phyloP scores from a whole-genome alignment of 768 basidiomycete genomes.

The Porpolomopsis calyptriformis region DNA sequence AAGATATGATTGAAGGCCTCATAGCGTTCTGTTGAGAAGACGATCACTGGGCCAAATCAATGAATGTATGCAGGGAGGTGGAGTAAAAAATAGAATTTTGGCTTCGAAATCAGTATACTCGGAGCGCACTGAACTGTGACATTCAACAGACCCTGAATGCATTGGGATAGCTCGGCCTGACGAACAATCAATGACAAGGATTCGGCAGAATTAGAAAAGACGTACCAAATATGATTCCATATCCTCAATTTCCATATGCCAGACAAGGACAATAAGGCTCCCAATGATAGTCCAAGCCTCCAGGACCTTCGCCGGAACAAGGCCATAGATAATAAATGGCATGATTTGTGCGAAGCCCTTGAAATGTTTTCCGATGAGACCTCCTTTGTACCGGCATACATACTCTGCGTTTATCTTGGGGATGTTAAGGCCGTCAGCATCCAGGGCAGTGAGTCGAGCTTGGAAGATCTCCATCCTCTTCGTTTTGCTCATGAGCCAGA shows the following conservation, averaged over 20 bases:
- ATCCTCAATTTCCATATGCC: constrained; percentile 20
- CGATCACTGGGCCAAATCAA: constrained; percentile 24
- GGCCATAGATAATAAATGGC: constrained; percentile 17
- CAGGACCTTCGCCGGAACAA: constrained; percentile 14
- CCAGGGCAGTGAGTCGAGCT: constrained; percentile 16
- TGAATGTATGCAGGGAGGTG: constrained; percentile 21
- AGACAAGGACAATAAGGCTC: constrained; percentile 16
- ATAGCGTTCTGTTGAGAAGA: constrained; percentile 27
- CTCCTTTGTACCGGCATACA: constrained; percentile 20
- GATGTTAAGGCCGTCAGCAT: constrained; percentile 17
- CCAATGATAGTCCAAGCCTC: constrained; percentile 18
- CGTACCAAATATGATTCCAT: constrained; percentile 16
- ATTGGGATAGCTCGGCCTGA: constrained; percentile 10
- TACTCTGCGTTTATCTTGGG: constrained; percentile 20
- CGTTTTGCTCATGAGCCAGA: constrained; percentile 17
- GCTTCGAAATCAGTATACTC: constrained; percentile 18
- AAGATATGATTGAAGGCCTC: constrained; percentile 33
- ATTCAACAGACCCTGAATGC: constrained; percentile 16
- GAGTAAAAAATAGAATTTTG: constrained; percentile 25
- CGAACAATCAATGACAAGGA: background rate
- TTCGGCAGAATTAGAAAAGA: background rate
- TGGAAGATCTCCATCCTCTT: constrained; percentile 15
- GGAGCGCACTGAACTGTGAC: constrained; percentile 14
- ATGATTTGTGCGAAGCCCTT: constrained; percentile 21
- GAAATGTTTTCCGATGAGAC: constrained; percentile 23